Evolutionary conservation across 345 rosid species (phyloP), one percentile per base, ranked within the genome.

Genomic region (Cochlearia excelsa): DNA sequence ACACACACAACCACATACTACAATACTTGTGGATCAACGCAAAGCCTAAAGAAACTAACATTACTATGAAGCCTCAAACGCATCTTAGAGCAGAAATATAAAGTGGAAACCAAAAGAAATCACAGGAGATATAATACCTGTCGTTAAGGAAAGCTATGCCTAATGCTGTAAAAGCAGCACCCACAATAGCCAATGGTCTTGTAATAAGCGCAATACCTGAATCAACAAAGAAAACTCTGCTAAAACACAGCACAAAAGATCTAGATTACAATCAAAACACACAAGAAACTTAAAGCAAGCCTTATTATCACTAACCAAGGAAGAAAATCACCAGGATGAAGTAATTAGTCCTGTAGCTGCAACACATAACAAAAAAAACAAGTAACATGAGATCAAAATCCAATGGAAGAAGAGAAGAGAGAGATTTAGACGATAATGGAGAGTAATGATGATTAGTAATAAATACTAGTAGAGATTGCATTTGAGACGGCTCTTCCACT

Each of bases 401-500:
- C n/a, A n/a, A n/a, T n/a, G n/a, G 7, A 8, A 37, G 8, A 7
- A 6, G 0, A 8, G 27, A 34, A 23, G 9, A 3, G 6, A 30
- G 41, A 57, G 35, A 59, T 11, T 37, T 10, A 58, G 35, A 58
- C 26, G n/a, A 9, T 10, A 35, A 47, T 55, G 0, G 44, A 65
- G 45, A 39, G 10, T 7, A 8, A 39, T 7, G 7, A 5, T 37
- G 8, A 37, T 1, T n/a, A n/a, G n/a, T n/a, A n/a, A n/a, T n/a
- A n/a, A 37, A 60, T 61, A 72, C 76, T 72, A 72, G 68, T 72
- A 72, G 49, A 72, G 72, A 54, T 72, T 72, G 76, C 76, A 72
- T 55, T 72, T 72, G 50, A 72, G 67, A 35, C 76, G 76, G 42
- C 68, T 72, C 44, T 42, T 72, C 76, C 72, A 72, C 40, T 72